These are phyloP conservation scores for Penicillium sp. DNA, from an alignment of 2,329 filamentous ascomycete species.

Conservation along the genomic window DNA sequence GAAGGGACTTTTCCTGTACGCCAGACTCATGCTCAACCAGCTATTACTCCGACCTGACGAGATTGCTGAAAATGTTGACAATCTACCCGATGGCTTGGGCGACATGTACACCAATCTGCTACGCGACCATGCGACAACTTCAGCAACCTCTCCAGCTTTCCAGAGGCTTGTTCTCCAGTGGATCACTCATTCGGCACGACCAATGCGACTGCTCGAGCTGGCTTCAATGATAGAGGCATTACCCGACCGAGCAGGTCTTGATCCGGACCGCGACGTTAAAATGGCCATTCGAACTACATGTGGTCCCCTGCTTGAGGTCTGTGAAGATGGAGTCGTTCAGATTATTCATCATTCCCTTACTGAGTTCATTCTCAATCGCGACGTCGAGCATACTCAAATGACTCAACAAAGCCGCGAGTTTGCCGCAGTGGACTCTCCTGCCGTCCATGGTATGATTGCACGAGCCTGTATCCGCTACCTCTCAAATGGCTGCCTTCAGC, in stretches of 20 bases:
- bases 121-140: conserved; percentile 36
- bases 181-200: conserved; percentile 45
- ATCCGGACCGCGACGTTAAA: neutral
- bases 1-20: conserved; percentile 21
- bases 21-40: conserved; percentile 18
- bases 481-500: no score
- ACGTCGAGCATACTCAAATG: no score
- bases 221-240: conserved; percentile 24
- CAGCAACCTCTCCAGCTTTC: conserved; percentile 30
- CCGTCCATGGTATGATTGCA: no score
- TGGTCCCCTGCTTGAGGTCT: conserved; percentile 45
- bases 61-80: conserved; percentile 4
- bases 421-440: no score
- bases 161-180: conserved; percentile 44
- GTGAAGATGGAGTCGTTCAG: conserved; percentile 47
- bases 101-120: conserved; percentile 44
- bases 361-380: no score
- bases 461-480: no score
- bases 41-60: conserved; percentile 8
- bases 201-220: conserved; percentile 47
- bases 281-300: conserved; percentile 38
- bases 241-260: conserved; percentile 13
- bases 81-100: conserved; percentile 40
- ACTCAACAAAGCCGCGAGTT: no score
- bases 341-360: conserved; percentile 52